A percentile compares a stretch with the other conserved stretches of the same genome.
Conservation (phyloP, 768 basidiomycete species). For the Termitomyces sp. region DNA sequence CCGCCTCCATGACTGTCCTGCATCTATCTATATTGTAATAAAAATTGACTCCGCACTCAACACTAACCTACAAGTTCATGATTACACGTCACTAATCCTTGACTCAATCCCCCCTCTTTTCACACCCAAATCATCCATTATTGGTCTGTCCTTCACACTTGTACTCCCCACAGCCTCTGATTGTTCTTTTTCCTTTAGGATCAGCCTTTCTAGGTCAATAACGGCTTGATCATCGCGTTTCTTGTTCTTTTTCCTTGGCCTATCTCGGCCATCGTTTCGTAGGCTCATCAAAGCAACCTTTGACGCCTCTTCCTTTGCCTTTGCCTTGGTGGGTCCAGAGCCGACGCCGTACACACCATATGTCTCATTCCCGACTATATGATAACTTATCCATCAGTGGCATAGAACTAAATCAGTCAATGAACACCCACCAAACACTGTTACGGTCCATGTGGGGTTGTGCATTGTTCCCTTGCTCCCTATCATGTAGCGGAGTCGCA, state of each 20-base stretch:
- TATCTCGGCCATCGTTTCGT: not conserved
- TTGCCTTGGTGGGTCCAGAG: not conserved
- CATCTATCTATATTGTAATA: not conserved
- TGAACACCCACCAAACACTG: conserved; percentile 3
- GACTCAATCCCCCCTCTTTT: not conserved
- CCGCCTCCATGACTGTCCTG: not conserved
- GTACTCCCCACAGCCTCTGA: not conserved
- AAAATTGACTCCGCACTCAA: not conserved
- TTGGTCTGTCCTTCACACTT: not conserved
- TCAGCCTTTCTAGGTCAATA: not conserved
- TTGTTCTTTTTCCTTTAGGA: not conserved
- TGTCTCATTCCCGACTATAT: conserved; percentile 1
- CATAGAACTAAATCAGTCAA: not conserved
- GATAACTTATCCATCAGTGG: not conserved
- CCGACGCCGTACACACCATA: conserved; percentile 7
- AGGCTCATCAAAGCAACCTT: conserved; percentile 3
- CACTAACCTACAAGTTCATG: not conserved
- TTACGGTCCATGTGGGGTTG: conserved; percentile 3
- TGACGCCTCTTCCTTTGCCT: conserved; percentile 10
- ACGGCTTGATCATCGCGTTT: not conserved
- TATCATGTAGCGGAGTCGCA: not conserved
- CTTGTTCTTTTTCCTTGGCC: not conserved
- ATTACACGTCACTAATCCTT: not conserved
- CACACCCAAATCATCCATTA: not conserved
- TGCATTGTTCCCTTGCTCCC: conserved; percentile 1